These are phyloP conservation scores for Elsinoe arachidis DNA, from an alignment of 2,329 filamentous ascomycete species.

Conservation along the genomic window DNA sequence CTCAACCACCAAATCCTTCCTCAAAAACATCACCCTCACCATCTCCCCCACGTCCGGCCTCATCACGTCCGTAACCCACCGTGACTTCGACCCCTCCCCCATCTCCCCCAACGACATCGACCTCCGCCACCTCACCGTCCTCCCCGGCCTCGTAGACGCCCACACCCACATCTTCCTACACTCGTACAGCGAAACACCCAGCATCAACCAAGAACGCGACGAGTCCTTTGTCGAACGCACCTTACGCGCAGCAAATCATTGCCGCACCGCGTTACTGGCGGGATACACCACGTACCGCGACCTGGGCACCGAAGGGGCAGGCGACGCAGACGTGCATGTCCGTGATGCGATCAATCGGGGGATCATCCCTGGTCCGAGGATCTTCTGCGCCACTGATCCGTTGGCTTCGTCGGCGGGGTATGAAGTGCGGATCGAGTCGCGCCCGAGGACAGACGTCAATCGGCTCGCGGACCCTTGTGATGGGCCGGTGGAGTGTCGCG, in stretches of 20 bases:
- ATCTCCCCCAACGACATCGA: conserved; percentile 39
- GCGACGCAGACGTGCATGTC: conserved; percentile 43
- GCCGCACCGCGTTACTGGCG: conserved; percentile 44
- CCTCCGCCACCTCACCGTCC: conserved; percentile 44
- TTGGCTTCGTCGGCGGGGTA: conserved; percentile 45
- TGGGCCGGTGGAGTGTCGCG: conserved; percentile 36
- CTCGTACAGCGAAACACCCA: conserved; percentile 31
- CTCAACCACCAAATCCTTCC: conserved; percentile 35
- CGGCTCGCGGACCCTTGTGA: conserved; percentile 32
- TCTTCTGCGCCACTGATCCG: conserved; percentile 47
- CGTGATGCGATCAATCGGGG: conserved; percentile 48
- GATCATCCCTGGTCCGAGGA: conserved; percentile 45
- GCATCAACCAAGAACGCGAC: conserved; percentile 47
- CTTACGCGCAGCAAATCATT: conserved; percentile 47
- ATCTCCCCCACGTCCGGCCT: conserved; percentile 34
- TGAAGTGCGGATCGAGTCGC: conserved; percentile 40
- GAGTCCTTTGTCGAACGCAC: conserved; percentile 50
- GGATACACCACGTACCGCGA: conserved; percentile 54
- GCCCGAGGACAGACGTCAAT: conserved; percentile 17
- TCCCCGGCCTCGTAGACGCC: conserved; percentile 48
- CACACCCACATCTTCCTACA: conserved; percentile 52
- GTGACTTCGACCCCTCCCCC: conserved; percentile 18
- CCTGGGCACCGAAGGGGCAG: conserved; percentile 46
- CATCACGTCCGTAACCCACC: conserved; percentile 31
- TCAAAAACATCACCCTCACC: conserved; percentile 36